phyloP scores from a whole-genome alignment of 2,329 filamentous ascomycete species.

The Paraphaeosphaeria sporulosa region DNA sequence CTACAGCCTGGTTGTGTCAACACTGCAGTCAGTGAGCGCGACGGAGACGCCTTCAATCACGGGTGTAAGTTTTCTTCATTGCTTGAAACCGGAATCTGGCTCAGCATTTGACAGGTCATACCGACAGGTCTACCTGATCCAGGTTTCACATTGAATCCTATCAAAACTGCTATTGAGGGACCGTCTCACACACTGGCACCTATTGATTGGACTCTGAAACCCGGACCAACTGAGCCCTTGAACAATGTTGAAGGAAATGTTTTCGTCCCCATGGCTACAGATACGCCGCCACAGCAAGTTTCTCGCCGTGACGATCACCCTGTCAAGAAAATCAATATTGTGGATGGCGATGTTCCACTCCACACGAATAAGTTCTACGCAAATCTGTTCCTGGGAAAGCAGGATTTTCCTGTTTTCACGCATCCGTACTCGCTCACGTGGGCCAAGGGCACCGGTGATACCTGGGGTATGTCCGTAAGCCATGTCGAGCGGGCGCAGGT shows the following conservation, averaged over 20 bases:
- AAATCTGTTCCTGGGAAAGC: conserved; percentile 80
- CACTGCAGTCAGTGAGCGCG: conserved; percentile 37
- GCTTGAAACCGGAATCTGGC: conserved; percentile 14
- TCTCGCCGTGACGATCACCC: conserved; percentile 49
- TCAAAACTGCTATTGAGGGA: conserved; percentile 25
- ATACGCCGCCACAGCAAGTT: conserved; percentile 50
- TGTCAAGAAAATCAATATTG: conserved; percentile 49
- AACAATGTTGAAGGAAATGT: conserved; percentile 37
- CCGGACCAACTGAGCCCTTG: conserved; percentile 32
- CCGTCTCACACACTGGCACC: conserved; percentile 35
- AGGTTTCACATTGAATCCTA: conserved; percentile 38
- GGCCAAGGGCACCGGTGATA: conserved; percentile 62
- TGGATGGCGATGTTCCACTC: conserved; percentile 57
- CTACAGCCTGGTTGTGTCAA: conserved; percentile 35
- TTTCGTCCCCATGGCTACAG: conserved; percentile 53
- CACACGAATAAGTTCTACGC: conserved; percentile 76
- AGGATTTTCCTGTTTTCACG: conserved; percentile 73
- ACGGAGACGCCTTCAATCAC: conserved; percentile 35
- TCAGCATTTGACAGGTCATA: conserved; percentile 31
- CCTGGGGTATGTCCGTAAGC: conserved; percentile 80
- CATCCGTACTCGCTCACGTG: conserved; percentile 65
- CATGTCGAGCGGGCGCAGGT: conserved; percentile 76
- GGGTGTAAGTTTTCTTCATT: conserved; percentile 32
- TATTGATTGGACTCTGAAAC: conserved; percentile 36
- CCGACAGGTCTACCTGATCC: conserved; percentile 40